Evolutionary conservation across 371 early-diverging fungal species (phyloP), one percentile per base, ranked within the genome.

Genomic region (Apophysomyces ossiformis): DNA sequence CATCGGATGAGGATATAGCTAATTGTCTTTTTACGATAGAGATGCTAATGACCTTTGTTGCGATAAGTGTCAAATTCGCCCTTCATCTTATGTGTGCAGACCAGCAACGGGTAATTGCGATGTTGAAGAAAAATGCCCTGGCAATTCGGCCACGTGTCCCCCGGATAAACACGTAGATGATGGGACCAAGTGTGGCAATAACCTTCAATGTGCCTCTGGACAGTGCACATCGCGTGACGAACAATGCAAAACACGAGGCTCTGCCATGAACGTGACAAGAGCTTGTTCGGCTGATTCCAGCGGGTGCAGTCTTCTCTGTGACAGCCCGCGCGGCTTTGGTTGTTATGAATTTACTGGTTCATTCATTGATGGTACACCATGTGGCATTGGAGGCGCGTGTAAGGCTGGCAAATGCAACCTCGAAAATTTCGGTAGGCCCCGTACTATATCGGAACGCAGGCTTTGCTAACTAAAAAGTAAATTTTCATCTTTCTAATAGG

Each of bases 311-410:
- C 65, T 94, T 60, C 77, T 84, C 41, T 94, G 94, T 72, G 83
- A 87, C 57, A 79, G 81, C 50, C 90, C 90, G 1, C 73, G 76
- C 12, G 64, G 77, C 4, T 62, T 77, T 37, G 72, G 67, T 1
- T 95, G 96, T 73, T 72, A 87, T 12, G 69, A 85, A 18, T 83
- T 95, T 66, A 89, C 87, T 4, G 94, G 94, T 4, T 81, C 81
- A 58, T 96, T 95, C 69, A 70, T 93, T n/a, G 96, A 97, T 67
- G 98, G 96, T 37, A 93, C 96, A 0, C 82, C 91, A 0, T 97
- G 98, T 71, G 96, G 96, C 6, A 75, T 83, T 64, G 84, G 81
- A 38, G 93, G 93, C 11, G 64, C 71, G 15, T 94, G 93, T 64
- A 71, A 71, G 6, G 50, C 67, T 4, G 87, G 87, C 7, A 32